Conservation (phyloP, 2,329 filamentous ascomycete genomes). For the Herpotrichia juniperi region DNA sequence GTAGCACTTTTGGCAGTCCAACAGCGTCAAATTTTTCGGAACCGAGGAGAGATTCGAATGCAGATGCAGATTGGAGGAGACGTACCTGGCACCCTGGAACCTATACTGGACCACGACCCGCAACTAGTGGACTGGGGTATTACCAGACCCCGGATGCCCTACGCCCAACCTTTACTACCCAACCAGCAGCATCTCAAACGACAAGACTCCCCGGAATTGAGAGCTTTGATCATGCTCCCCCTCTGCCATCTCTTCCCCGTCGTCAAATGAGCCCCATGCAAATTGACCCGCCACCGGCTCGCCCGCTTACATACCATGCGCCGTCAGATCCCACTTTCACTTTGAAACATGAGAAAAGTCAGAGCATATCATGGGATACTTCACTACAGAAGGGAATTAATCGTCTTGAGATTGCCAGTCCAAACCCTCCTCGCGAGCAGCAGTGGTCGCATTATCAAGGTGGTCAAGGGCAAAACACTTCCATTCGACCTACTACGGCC, state of each 20-base stretch:
- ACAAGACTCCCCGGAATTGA: constrained; percentile 87
- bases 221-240: constrained; percentile 80
- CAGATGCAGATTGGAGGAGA: constrained; percentile 79
- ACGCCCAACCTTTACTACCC: constrained; percentile 60
- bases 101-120: constrained; percentile 62
- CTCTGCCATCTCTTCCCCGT: constrained; percentile 65
- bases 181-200: constrained; percentile 62
- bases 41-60: constrained; percentile 70
- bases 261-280: constrained; percentile 78
- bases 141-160: constrained; percentile 73
- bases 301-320: constrained; percentile 45
- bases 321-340: constrained; percentile 31
- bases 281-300: constrained; percentile 62
- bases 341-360: constrained; percentile 37
- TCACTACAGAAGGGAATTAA: constrained; percentile 70
- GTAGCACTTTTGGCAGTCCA: constrained; percentile 70
- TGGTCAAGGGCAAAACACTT: constrained; percentile 24
- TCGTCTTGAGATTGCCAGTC: constrained; percentile 66
- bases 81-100: constrained; percentile 91
- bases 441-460: constrained; percentile 40
- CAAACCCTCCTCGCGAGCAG: constrained; percentile 44
- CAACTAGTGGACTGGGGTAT: constrained; percentile 75
- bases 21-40: constrained; percentile 68
- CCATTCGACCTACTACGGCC: constrained; percentile 41
- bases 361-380: constrained; percentile 65